These are phyloP conservation scores for Dendrothele bispora DNA, from an alignment of 768 basidiomycete species.

Conservation along the genomic window DNA sequence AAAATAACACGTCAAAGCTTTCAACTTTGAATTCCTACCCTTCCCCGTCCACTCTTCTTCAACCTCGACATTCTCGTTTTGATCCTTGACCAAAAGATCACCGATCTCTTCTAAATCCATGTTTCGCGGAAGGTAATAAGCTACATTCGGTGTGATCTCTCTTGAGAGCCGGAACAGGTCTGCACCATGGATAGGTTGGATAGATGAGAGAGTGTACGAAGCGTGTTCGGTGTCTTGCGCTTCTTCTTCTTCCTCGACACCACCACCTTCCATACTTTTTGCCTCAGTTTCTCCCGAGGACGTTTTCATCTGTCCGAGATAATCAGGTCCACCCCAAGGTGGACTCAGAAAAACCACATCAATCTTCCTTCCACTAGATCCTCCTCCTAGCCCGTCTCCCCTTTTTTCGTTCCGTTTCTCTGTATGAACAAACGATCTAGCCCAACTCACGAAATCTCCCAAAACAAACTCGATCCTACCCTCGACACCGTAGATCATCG, in stretches of 20 bases:
- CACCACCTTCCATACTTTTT: no score
- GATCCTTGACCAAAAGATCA: conserved; percentile 34
- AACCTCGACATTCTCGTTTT: conserved; percentile 69
- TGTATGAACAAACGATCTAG: conserved; percentile 45
- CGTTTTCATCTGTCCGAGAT: no score
- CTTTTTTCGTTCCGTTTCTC: no score
- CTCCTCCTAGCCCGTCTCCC: no score
- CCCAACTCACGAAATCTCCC: conserved; percentile 82
- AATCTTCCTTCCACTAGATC: conserved; percentile 49
- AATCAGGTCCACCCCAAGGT: conserved; percentile 91
- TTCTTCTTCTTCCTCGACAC: no score
- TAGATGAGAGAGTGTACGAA: conserved; percentile 67
- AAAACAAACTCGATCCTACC: conserved; percentile 95
- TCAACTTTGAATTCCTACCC: not conserved
- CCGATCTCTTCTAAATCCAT: conserved; percentile 72
- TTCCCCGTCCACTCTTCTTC: conserved; percentile 98
- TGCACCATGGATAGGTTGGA: conserved; percentile 79
- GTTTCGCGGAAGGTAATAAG: conserved; percentile 89
- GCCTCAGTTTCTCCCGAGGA: conserved; percentile 24
- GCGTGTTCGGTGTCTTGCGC: conserved; percentile 35
- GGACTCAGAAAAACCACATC: conserved; percentile 94
- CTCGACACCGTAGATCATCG: conserved; percentile 89
- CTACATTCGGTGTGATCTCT: conserved; percentile 76
- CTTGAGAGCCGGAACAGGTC: conserved; percentile 79
- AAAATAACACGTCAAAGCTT: no score